phyloP scores from a whole-genome alignment of 192 early-diverging fungal genomes.

The Coemansia sp. region DNA sequence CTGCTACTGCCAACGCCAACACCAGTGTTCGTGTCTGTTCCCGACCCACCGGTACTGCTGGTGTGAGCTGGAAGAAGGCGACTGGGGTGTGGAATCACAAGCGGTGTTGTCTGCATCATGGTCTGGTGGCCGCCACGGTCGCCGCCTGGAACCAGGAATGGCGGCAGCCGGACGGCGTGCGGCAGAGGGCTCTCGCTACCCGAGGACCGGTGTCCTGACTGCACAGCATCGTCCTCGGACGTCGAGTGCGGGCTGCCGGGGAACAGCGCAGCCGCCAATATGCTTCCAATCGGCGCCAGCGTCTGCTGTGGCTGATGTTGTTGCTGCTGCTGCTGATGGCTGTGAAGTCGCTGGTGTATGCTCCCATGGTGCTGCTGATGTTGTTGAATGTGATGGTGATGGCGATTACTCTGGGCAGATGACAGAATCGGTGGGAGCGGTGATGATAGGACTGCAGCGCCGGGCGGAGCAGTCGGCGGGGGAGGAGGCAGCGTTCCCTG shows the following conservation, averaged over 20 bases:
- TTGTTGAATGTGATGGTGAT: constrained; percentile 19
- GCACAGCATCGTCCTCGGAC: constrained; percentile 41
- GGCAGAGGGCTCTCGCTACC: constrained; percentile 53
- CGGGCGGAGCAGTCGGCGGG: constrained; percentile 29
- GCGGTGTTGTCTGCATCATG: constrained; percentile 47
- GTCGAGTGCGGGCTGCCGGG: constrained; percentile 50
- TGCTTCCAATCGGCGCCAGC: constrained; percentile 44
- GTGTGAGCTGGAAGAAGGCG: constrained; percentile 14
- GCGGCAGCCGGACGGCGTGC: constrained; percentile 33
- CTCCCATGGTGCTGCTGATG: constrained; percentile 16
- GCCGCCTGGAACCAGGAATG: constrained; percentile 47
- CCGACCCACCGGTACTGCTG: background rate
- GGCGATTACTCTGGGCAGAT: constrained; percentile 4
- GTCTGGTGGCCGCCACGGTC: constrained; percentile 55
- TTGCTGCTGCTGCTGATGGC: constrained; percentile 13
- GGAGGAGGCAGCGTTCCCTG: constrained; percentile 52
- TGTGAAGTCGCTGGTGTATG: constrained; percentile 16
- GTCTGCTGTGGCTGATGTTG: constrained; percentile 21
- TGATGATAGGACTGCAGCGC: constrained; percentile 3
- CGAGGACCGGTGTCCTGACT: constrained; percentile 47
- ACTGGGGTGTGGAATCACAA: constrained; percentile 48
- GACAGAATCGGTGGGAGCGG: constrained; percentile 45
- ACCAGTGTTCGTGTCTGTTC: background rate
- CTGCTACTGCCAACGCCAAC: background rate
- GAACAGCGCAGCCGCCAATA: constrained; percentile 47